Evolutionary conservation across 805 yeast genomes (phyloP), one percentile per base, ranked within the genome.

Genomic region (Sugiyamaella smithiae): DNA sequence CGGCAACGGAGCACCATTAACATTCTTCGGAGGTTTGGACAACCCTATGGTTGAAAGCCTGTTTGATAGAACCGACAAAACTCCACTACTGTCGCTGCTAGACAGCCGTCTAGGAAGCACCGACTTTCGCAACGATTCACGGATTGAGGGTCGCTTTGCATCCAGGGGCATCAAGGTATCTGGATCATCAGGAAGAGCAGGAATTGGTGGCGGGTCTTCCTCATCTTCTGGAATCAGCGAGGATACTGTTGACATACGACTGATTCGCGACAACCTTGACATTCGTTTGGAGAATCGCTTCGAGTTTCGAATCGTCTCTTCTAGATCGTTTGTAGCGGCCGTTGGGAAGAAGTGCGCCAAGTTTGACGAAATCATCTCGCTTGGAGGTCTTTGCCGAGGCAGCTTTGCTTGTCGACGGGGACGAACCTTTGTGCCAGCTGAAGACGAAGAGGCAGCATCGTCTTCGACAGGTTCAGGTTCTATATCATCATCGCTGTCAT

Each of bases 281-380:
- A 83, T 64, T 36, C 89, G 74, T 29, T 81, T 80, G 8, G 95
- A 86, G 57, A 87, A 77, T 46, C 96, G 71, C 12, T 87, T 88
- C 3, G 97, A 86, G 61, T 88, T 89, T 17, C 95, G 71, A 40
- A 90, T 78, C 1, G 96, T 90, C 49, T 84, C 82, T 52, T 85
- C 85, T 53, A 93, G 74, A 49, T 84, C 84, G 40, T 76, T 73
- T 45, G 81, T 77, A 20, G 80, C 82, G 0, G 95, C 82, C 33
- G 82, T 84, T 0, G 99, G 99, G 73, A 93, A 93, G 65, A 87
- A 91, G 54, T 90, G 96, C 1, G 89, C 84, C 55, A 91, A 70
- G 61, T 91, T 88, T 1, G 90, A 82, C 1, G 97, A 87, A 52
- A 91, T 93, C 57, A 90, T 76, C 62, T 88, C 95, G 51, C 93